These are phyloP conservation scores for Chlorociboria aeruginascens DNA, from an alignment of 495 filamentous ascomycete genomes.

Conservation along the genomic window DNA sequence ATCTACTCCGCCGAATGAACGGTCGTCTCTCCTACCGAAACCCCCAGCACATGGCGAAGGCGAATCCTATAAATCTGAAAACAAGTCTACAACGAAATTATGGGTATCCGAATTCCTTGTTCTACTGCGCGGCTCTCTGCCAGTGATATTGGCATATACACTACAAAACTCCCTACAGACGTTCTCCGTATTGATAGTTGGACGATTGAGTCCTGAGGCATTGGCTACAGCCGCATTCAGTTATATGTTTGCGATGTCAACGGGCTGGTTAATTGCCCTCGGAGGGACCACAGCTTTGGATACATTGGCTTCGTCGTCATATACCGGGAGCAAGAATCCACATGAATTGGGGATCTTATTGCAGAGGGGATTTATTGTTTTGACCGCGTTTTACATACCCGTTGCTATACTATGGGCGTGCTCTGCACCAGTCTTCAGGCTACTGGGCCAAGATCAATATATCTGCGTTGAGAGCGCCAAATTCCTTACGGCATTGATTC, in stretches of 20 bases:
- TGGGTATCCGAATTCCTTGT: constrained; percentile 54
- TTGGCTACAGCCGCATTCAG: constrained; percentile 78
- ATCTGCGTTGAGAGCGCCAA: constrained; percentile 63
- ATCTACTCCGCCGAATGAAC: constrained; percentile 15
- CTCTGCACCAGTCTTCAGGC: constrained; percentile 63
- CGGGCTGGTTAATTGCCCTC: constrained; percentile 80
- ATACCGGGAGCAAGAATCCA: constrained; percentile 71
- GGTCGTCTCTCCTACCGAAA: constrained; percentile 3
- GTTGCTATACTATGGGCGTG: constrained; percentile 66
- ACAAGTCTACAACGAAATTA: constrained; percentile 10
- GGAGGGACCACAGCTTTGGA: constrained; percentile 90
- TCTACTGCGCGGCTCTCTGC: constrained; percentile 55
- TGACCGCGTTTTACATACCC: constrained; percentile 64
- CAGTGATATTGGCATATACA: constrained; percentile 80
- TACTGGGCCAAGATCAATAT: constrained; percentile 67
- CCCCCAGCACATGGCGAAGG: constrained; percentile 6
- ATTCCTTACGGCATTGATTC: constrained; percentile 69
- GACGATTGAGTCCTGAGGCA: constrained; percentile 67
- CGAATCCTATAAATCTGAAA: constrained; percentile 12
- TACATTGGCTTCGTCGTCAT: constrained; percentile 76
- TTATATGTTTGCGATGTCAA: constrained; percentile 91
- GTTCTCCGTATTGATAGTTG: constrained; percentile 71
- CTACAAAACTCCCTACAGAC: constrained; percentile 87
- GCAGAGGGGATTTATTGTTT: constrained; percentile 66
- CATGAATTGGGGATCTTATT: constrained; percentile 75